Conservation (phyloP, 306 rosid species). For the Macrotyloma uniflorum region DNA sequence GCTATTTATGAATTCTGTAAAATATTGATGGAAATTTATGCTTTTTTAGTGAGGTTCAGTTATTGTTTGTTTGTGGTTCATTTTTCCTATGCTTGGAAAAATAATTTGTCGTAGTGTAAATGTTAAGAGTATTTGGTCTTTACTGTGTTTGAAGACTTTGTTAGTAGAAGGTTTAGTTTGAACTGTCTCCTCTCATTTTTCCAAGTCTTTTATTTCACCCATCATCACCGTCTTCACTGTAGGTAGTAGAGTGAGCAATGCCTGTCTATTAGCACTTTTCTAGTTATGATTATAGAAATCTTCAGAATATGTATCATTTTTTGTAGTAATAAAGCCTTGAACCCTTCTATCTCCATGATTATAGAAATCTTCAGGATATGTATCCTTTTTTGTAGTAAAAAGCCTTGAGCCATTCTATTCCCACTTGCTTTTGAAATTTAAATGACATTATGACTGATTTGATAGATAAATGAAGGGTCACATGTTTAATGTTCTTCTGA, state of each 20-base stretch:
- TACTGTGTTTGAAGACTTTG: background rate
- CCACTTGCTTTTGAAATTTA: background rate
- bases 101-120: no score
- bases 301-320: background rate
- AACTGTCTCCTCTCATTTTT: background rate
- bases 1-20: no score
- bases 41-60: no score
- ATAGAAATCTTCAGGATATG: background rate
- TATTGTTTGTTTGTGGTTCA: no score
- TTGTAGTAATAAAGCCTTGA: background rate
- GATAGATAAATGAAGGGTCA: background rate
- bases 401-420: background rate
- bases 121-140: no score
- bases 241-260: background rate
- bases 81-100: no score
- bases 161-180: background rate
- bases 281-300: background rate
- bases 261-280: background rate
- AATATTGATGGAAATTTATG: no score
- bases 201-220: background rate
- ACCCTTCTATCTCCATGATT: background rate
- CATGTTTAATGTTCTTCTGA: background rate
- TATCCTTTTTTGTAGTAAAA: background rate
- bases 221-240: background rate
- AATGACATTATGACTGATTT: background rate